A percentile compares a stretch with the other conserved stretches of the same genome.
Conservation (phyloP, 208 protist species). For the Trypanosoma caninum region DNA sequence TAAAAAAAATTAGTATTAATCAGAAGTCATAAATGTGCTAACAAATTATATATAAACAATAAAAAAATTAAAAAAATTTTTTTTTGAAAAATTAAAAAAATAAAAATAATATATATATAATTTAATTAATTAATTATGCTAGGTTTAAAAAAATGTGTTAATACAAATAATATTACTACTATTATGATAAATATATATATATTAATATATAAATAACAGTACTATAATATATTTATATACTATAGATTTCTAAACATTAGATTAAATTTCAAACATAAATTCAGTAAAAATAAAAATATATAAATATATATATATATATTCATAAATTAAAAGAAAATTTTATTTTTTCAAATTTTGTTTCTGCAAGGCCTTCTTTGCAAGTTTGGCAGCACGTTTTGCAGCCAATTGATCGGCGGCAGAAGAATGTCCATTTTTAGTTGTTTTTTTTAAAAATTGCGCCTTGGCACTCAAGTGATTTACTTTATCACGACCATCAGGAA, state of each 20-base stretch:
- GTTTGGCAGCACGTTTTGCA: constrained; percentile 79
- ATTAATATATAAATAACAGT: too few relatives aligned
- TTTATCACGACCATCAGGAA: constrained; percentile 89
- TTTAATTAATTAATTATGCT: background rate
- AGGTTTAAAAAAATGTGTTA: background rate
- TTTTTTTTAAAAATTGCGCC: constrained; percentile 79
- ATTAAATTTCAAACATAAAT: too few relatives aligned
- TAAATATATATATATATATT: constrained; percentile 7
- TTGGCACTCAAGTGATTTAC: constrained; percentile 90
- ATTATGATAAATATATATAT: background rate
- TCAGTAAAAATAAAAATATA: background rate
- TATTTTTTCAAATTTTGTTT: constrained; percentile 48
- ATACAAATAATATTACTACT: background rate
- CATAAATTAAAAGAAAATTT: background rate
- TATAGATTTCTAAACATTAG: too few relatives aligned
- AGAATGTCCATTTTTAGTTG: constrained; percentile 46
- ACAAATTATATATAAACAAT: background rate
- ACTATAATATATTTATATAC: too few relatives aligned
- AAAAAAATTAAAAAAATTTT: background rate
- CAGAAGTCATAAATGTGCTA: background rate
- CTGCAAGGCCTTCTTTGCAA: constrained; percentile 83
- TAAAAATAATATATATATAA: background rate
- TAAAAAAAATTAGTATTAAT: background rate
- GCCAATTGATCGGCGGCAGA: constrained; percentile 79
- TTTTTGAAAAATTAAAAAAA: background rate